phyloP scores from a whole-genome alignment of 495 filamentous ascomycete genomes.

The Aspergillus bertholletiae region DNA sequence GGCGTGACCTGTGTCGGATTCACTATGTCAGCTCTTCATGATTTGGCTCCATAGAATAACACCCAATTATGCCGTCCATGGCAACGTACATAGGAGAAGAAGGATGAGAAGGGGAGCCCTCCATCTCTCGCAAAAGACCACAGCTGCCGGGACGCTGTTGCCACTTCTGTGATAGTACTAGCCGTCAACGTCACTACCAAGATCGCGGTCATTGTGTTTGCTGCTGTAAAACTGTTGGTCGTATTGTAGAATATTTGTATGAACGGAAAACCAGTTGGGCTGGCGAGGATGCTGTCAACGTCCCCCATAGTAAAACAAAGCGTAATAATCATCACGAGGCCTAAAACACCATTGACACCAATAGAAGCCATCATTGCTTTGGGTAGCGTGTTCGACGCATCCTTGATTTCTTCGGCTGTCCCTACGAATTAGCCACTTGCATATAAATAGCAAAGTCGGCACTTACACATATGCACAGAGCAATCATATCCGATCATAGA shows the following conservation, averaged over 20 bases:
- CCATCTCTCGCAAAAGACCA: conserved; percentile 56
- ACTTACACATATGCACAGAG: conserved; percentile 53
- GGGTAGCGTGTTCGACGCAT: conserved; percentile 55
- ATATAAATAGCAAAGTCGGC: conserved; percentile 7
- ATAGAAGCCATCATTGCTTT: conserved; percentile 50
- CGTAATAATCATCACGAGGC: conserved; percentile 50
- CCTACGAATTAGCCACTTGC: not conserved
- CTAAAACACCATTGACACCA: conserved; percentile 46
- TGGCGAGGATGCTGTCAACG: conserved; percentile 34
- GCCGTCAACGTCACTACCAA: conserved; percentile 46
- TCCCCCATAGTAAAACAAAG: conserved; percentile 53
- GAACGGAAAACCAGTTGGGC: conserved; percentile 45
- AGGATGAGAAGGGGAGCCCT: conserved; percentile 52
- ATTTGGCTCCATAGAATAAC: not conserved
- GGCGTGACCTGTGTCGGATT: conserved; percentile 36
- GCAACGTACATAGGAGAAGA: conserved; percentile 44
- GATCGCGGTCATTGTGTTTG: conserved; percentile 48
- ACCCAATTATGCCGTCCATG: not conserved
- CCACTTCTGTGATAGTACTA: conserved; percentile 50
- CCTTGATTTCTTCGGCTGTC: conserved; percentile 52
- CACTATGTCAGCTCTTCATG: not conserved
- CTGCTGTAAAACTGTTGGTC: conserved; percentile 39
- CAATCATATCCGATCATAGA: conserved; percentile 55
- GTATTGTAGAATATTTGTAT: conserved; percentile 54
- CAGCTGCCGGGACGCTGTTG: conserved; percentile 55